Conservation (phyloP, 108 stramenopile genomes). For the Skeletonema potamos region DNA sequence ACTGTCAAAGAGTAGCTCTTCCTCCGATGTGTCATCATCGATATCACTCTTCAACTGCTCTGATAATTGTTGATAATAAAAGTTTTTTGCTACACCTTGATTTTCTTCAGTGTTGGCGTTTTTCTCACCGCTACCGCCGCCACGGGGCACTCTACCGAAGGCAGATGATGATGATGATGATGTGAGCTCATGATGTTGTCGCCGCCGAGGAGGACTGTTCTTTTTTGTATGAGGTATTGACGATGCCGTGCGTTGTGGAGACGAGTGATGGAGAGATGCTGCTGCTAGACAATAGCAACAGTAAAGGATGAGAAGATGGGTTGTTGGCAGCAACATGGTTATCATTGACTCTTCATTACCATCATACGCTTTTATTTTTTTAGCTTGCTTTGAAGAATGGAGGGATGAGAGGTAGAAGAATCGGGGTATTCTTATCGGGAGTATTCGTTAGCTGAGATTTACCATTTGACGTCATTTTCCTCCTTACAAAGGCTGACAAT, state of each 20-base stretch:
- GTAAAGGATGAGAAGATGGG: not conserved
- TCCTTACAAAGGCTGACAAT: too few species aligned
- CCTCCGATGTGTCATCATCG: not conserved
- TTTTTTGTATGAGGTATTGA: not conserved
- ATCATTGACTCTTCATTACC: too few species aligned
- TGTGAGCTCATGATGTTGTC: too few species aligned
- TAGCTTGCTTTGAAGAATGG: too few species aligned
- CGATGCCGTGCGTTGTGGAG: not conserved
- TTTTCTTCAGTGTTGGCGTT: not conserved
- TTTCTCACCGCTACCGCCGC: not conserved
- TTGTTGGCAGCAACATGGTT: not conserved
- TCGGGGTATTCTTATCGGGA: too few species aligned
- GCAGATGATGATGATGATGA: not conserved
- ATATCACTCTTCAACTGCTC: not conserved
- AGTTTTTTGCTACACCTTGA: not conserved
- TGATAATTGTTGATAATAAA: not conserved
- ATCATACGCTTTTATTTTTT: too few species aligned
- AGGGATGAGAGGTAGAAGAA: too few species aligned
- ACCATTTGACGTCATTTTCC: too few species aligned
- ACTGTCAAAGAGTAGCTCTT: not conserved
- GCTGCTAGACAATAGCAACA: not conserved
- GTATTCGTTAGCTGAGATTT: too few species aligned
- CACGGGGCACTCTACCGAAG: not conserved
- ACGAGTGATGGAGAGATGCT: not conserved
- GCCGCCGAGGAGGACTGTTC: too few species aligned